Percentiles rank a stretch among this genome's conserved stretches.
These are phyloP conservation scores for Fusarium haematococcum DNA, from an alignment of 2,329 filamentous ascomycete species.

Conservation along the genomic window DNA sequence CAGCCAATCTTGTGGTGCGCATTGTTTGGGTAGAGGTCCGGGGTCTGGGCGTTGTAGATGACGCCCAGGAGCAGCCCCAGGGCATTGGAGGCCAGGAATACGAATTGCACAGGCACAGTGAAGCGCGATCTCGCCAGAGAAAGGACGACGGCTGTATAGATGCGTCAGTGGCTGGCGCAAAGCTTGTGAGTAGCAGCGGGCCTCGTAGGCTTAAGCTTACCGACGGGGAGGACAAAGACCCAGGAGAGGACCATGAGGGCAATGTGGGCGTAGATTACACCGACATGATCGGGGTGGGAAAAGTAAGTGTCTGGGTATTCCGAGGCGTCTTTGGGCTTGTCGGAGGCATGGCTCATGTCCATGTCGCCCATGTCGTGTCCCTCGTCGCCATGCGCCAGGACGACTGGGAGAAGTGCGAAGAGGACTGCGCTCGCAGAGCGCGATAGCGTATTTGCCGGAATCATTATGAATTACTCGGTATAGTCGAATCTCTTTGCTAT, in stretches of 20 bases:
- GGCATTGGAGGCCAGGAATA: conserved; percentile 73
- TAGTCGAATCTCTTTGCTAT: neutral
- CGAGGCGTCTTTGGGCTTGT: conserved; percentile 43
- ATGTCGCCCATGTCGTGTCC: conserved; percentile 18
- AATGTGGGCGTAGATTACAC: conserved; percentile 77
- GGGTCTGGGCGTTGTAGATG: conserved; percentile 83
- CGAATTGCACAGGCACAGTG: conserved; percentile 75
- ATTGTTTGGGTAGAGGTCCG: conserved; percentile 88
- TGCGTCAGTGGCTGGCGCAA: conserved; percentile 12
- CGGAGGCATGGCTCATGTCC: conserved; percentile 19
- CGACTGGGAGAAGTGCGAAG: conserved; percentile 31
- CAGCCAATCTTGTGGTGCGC: conserved; percentile 91
- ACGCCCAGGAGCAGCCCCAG: conserved; percentile 73
- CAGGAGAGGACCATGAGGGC: conserved; percentile 77
- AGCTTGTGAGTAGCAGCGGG: neutral
- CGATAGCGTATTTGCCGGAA: neutral
- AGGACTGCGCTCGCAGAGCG: conserved; percentile 6
- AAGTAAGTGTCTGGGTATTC: conserved; percentile 69
- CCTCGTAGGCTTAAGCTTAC: conserved; percentile 59
- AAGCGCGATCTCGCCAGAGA: conserved; percentile 84
- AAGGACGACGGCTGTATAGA: conserved; percentile 79
- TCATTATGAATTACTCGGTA: conserved; percentile 4
- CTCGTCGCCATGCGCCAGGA: conserved; percentile 33
- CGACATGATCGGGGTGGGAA: conserved; percentile 62
- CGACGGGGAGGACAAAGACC: conserved; percentile 78